Evolutionary conservation across 192 early-diverging fungal species (phyloP), one percentile per base, ranked within the genome.

Genomic region (Coemansia furcata): DNA sequence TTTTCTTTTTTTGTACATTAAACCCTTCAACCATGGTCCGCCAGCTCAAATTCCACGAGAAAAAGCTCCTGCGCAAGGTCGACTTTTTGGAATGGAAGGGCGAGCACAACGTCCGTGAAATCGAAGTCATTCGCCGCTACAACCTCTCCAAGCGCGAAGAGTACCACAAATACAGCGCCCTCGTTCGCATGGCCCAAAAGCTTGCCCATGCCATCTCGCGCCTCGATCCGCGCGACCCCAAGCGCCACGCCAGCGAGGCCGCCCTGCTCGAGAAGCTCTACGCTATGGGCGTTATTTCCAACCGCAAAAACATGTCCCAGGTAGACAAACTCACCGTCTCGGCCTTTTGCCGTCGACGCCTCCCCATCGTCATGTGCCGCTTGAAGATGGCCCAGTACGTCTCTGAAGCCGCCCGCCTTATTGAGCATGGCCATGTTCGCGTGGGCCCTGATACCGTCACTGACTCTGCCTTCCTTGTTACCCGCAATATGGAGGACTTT

Each of bases 311-410:
- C 60, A 89, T 98, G 74, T 88, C 85, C 26, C 88, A 92, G 68
- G 76, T 86, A 26, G 88, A 92, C 58, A 93, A 93, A 54, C 85
- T 97, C 43, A 90, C 90, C 9, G 96, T 98, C 26, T 89, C 90
- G 2, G 81, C 91, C 3, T 94, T 98, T 64, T 98, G 96, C 83
- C 83, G 86, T 62, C 87, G 95, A 47, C 80, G 96, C 33, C 72
- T 98, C 33, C 91, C 95, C 19, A 89, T 98, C 39, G 90, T 98
- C 23, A 93, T 98, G 94, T 93, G 93, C 47, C 85, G 94, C n/a
- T 73, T 95, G 35, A 94, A 93, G 77, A 98, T 98, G 96, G 88
- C 95, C 1, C 91, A 98, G 83, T 92, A 91, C 40, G 94, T 97
- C 49, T 92, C 91, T 46, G 87, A 94, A 72, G 96, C 95, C 12